Percentiles rank a stretch among this genome's conserved stretches.
These are phyloP conservation scores for Irineochytrium annulatum DNA, from an alignment of 192 early-diverging fungal species.

Conservation along the genomic window DNA sequence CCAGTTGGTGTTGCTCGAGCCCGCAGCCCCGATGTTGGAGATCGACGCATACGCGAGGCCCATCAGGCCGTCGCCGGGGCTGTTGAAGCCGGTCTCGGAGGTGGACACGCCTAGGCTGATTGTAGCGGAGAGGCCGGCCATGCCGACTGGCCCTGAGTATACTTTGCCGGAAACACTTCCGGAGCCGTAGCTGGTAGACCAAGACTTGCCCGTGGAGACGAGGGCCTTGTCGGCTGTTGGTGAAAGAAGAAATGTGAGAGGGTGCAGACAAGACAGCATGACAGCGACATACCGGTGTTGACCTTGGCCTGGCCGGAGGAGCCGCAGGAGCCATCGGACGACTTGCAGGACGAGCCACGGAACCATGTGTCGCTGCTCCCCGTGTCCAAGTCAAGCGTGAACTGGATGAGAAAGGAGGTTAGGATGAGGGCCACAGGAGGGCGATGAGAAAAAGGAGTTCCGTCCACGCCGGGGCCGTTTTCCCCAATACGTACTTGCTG, in stretches of 20 bases:
- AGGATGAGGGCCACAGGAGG: slow-evolving; percentile 16
- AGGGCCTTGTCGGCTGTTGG: background rate
- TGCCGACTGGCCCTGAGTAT: slow-evolving; percentile 22
- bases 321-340: slow-evolving; percentile 27
- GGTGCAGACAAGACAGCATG: background rate
- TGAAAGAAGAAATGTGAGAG: slow-evolving; percentile 5
- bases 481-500: slow-evolving; percentile 28
- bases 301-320: background rate
- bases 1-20: slow-evolving; percentile 12
- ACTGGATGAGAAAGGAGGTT: slow-evolving; percentile 18
- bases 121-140: slow-evolving; percentile 20
- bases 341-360: slow-evolving; percentile 26
- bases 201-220: background rate
- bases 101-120: slow-evolving; percentile 14
- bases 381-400: slow-evolving; percentile 33
- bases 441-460: slow-evolving; percentile 26
- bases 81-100: slow-evolving; percentile 14
- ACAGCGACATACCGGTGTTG: background rate
- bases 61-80: slow-evolving; percentile 30
- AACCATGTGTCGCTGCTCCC: slow-evolving; percentile 33
- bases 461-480: slow-evolving; percentile 28
- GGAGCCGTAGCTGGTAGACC: slow-evolving; percentile 16
- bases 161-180: slow-evolving; percentile 23
- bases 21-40: slow-evolving; percentile 25
- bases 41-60: slow-evolving; percentile 32